Evolutionary conservation across 768 basidiomycete species (phyloP).

Genomic region (Udeniomyces megalosporus): DNA sequence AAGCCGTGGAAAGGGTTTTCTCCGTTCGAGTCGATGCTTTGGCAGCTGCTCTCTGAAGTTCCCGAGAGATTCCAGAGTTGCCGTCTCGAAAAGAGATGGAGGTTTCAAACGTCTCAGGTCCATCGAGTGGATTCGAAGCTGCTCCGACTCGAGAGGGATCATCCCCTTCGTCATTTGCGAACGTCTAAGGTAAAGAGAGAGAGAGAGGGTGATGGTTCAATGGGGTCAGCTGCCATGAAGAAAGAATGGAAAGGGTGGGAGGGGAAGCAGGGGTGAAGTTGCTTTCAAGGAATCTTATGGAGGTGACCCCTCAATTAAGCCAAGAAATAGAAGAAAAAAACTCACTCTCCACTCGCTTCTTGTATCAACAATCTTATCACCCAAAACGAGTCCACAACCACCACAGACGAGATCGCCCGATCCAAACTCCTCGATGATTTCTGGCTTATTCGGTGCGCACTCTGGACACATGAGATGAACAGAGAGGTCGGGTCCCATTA

Average conservation of each 20-base stretch:
- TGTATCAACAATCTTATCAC: slow-evolving; percentile 92
- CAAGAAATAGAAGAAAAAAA: slow-evolving; percentile 14
- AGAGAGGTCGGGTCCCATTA: slow-evolving; percentile 26
- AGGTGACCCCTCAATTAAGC: not conserved
- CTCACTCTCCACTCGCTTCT: slow-evolving; percentile 86
- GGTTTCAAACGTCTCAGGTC: slow-evolving; percentile 85
- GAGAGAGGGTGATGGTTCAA: not conserved
- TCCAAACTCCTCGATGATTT: slow-evolving; percentile 94
- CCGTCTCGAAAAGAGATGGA: slow-evolving; percentile 91
- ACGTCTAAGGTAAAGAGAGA: slow-evolving; percentile 46
- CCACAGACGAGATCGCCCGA: slow-evolving; percentile 77
- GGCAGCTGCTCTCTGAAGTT: slow-evolving; percentile 80
- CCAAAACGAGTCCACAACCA: slow-evolving; percentile 58
- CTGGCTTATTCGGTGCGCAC: slow-evolving; percentile 79
- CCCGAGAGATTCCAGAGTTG: slow-evolving; percentile 75
- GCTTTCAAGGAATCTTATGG: too few species aligned
- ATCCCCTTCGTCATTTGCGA: slow-evolving; percentile 98
- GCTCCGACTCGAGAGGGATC: slow-evolving; percentile 99
- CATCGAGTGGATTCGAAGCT: slow-evolving; percentile 84
- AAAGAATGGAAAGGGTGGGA: not conserved
- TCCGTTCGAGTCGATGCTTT: slow-evolving; percentile 54
- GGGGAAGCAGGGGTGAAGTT: not conserved
- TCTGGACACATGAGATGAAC: slow-evolving; percentile 65
- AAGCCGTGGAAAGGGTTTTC: slow-evolving; percentile 71
- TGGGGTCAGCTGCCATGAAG: slow-evolving; percentile 3